Evolutionary conservation across 1,139 yeast genomes (phyloP).

Genomic region (Arxiozyma heterogenica): DNA sequence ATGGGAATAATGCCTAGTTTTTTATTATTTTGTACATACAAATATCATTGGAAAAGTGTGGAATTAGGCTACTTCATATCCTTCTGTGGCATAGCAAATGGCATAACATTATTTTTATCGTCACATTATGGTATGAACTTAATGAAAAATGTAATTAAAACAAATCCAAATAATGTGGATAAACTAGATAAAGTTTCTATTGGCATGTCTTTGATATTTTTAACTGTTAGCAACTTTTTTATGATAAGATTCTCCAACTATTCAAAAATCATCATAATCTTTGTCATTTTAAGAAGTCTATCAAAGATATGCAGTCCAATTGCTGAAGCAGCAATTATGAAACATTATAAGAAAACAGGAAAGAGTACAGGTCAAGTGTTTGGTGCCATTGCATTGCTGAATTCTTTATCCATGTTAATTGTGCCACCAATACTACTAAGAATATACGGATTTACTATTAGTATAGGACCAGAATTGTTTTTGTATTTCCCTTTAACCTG

Average conservation of each 20-base stretch:
- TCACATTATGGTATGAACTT: conserved; percentile 38
- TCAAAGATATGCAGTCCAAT: conserved; percentile 38
- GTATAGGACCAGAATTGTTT: conserved; percentile 27
- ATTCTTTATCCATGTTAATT: conserved; percentile 35
- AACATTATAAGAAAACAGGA: conserved; percentile 39
- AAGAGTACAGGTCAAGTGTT: conserved; percentile 45
- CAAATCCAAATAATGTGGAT: conserved; percentile 38
- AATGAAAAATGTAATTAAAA: conserved; percentile 29
- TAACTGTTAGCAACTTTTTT: conserved; percentile 37
- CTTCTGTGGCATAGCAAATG: conserved; percentile 40
- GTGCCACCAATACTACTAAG: conserved; percentile 36
- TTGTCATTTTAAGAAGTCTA: conserved; percentile 32
- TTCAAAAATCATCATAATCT: conserved; percentile 11
- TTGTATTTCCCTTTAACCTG: conserved; percentile 24
- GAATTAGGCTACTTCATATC: conserved; percentile 55
- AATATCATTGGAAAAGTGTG: conserved; percentile 50
- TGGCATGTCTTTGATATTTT: conserved; percentile 34
- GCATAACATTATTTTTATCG: conserved; percentile 35
- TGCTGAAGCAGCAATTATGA: conserved; percentile 38
- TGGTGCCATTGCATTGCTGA: conserved; percentile 43
- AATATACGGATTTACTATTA: conserved; percentile 35
- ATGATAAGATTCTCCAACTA: conserved; percentile 25
- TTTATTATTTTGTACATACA: conserved; percentile 50
- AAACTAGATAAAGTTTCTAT: conserved; percentile 43
- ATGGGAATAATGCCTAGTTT: conserved; percentile 38